Conservation (phyloP, 2,329 filamentous ascomycete species). For the Sporothrix curviconia region DNA sequence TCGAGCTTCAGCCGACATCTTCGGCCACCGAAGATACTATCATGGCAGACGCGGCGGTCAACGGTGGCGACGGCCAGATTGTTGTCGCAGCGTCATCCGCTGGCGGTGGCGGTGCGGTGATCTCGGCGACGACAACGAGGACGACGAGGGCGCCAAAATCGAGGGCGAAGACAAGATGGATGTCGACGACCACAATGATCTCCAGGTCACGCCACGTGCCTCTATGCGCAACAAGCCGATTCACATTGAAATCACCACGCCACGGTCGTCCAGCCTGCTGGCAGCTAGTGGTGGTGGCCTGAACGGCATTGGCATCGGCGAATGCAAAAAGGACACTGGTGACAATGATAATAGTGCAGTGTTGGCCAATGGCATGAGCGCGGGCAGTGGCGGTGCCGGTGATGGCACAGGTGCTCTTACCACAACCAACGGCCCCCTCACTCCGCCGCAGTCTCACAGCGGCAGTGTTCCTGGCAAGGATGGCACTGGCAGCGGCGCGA, state of each 20-base stretch:
- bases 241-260: constrained; percentile 42
- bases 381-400: not conserved
- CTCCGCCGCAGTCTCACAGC: constrained; percentile 57
- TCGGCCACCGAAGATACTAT: constrained; percentile 20
- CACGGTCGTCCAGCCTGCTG: constrained; percentile 20
- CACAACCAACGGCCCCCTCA: constrained; percentile 44
- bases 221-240: constrained; percentile 14
- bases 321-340: not conserved
- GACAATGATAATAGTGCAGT: no score
- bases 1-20: constrained; percentile 46
- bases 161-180: constrained; percentile 23
- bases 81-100: constrained; percentile 19
- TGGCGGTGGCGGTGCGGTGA: constrained; percentile 41
- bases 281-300: constrained; percentile 23
- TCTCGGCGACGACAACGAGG: constrained; percentile 38
- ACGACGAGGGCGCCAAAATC: constrained; percentile 20
- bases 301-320: constrained; percentile 18
- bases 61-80: not conserved
- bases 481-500: constrained; percentile 17
- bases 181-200: constrained; percentile 18
- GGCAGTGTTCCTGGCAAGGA: constrained; percentile 37
- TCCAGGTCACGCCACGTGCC: constrained; percentile 8
- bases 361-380: no score
- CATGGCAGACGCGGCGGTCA: constrained; percentile 33
- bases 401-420: constrained; percentile 26